These are phyloP conservation scores for Poa pratensis DNA, from an alignment of 176 grass and related monocot species.

Conservation along the genomic window DNA sequence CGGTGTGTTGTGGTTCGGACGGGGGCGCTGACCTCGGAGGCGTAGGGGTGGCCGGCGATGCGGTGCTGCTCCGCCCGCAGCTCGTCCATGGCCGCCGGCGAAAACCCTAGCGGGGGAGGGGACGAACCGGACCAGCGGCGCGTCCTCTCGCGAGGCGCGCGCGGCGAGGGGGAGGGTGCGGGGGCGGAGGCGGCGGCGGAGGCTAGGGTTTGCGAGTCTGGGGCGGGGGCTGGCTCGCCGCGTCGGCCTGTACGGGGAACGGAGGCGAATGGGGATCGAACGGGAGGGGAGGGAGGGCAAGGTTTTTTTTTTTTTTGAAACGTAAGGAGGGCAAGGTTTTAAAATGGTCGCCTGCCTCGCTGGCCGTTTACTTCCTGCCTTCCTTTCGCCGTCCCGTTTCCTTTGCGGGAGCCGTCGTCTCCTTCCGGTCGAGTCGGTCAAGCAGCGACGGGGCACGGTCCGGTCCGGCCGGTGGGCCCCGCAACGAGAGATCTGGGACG, in stretches of 20 bases:
- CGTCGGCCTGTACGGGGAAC: background rate
- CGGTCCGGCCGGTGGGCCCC: background rate
- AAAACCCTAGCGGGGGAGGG: conserved; percentile 33
- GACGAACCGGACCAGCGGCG: background rate
- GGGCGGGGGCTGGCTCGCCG: conserved; percentile 18
- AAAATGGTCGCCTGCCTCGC: conserved; percentile 30
- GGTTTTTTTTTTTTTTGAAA: too few relatives aligned
- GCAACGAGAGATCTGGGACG: background rate
- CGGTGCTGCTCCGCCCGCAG: conserved; percentile 25
- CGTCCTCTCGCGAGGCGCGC: background rate
- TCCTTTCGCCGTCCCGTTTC: conserved; percentile 4
- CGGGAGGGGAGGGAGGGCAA: conserved; percentile 21
- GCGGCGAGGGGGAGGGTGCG: background rate
- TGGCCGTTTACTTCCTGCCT: conserved; percentile 10
- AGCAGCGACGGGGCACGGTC: background rate
- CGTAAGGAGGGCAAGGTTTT: conserved; percentile 48
- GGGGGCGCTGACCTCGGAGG: conserved; percentile 53
- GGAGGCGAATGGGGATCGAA: conserved; percentile 22
- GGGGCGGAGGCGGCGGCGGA: background rate
- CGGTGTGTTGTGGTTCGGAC: background rate
- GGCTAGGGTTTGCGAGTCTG: conserved; percentile 39
- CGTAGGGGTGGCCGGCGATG: conserved; percentile 38
- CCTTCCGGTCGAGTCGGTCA: conserved; percentile 9
- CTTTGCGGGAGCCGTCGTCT: conserved; percentile 18
- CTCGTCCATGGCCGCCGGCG: conserved; percentile 24